phyloP scores from a whole-genome alignment of 371 early-diverging fungal genomes.

The Mycotypha africana region DNA sequence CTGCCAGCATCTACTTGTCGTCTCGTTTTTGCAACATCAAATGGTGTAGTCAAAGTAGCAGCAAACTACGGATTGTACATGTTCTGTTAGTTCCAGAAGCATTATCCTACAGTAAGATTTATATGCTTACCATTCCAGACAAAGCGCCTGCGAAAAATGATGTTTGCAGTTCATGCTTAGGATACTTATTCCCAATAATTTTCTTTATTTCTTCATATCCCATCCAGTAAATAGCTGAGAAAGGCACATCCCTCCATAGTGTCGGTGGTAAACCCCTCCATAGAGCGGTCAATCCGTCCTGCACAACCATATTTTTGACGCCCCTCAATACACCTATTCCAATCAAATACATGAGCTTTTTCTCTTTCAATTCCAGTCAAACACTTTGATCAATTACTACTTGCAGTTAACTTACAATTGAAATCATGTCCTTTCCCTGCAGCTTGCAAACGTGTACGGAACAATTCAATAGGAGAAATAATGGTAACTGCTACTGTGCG shows the following conservation, averaged over 20 bases:
- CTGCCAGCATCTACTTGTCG: constrained; percentile 58
- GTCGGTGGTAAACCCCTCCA: constrained; percentile 91
- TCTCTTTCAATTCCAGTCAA: too few species aligned
- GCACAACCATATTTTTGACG: constrained; percentile 54
- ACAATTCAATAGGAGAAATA: constrained; percentile 88
- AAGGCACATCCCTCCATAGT: constrained; percentile 93
- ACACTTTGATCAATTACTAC: too few species aligned
- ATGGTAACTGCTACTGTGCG: constrained; percentile 73
- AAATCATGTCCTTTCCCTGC: constrained; percentile 44
- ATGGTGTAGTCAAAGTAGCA: constrained; percentile 87
- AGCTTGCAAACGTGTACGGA: constrained; percentile 87
- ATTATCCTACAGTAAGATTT: too few species aligned
- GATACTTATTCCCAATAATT: background rate
- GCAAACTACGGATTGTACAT: constrained; percentile 63
- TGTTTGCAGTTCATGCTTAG: constrained; percentile 35
- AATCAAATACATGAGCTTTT: too few species aligned
- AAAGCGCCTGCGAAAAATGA: constrained; percentile 70
- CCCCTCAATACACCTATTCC: constrained; percentile 51
- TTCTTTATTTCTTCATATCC: constrained; percentile 73
- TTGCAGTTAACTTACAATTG: constrained; percentile 25
- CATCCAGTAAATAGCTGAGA: constrained; percentile 88
- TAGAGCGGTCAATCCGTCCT: constrained; percentile 58
- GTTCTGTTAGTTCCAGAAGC: too few species aligned
- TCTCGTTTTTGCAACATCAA: constrained; percentile 93
- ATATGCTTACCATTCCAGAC: constrained; percentile 61